Conservation (phyloP, 345 rosid species). For the Moricandia moricandioides region DNA sequence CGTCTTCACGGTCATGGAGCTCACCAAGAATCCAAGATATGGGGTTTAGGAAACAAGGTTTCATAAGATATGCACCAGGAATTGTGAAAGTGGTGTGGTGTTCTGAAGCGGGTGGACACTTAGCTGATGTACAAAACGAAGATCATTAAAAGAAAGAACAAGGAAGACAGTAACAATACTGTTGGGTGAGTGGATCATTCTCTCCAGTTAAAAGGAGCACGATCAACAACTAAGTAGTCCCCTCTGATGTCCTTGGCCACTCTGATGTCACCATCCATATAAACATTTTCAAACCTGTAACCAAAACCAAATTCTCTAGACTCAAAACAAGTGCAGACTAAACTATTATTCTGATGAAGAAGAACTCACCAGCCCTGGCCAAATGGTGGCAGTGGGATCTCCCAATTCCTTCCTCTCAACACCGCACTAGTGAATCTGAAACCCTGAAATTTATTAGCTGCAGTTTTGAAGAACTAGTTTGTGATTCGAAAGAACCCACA, state of each 20-base stretch:
- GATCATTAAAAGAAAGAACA: no score
- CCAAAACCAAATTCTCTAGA: neutral
- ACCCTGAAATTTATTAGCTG: neutral
- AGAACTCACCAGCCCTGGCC: slow-evolving; percentile 86
- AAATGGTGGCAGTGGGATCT: slow-evolving; percentile 83
- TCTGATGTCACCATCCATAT: slow-evolving; percentile 66
- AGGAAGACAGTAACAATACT: no score
- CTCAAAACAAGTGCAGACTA: neutral
- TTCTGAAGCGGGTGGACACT: slow-evolving; percentile 28
- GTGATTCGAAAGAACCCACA: slow-evolving; percentile 17
- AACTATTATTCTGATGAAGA: neutral
- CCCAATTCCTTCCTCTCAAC: slow-evolving; percentile 67
- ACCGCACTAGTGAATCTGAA: slow-evolving; percentile 77
- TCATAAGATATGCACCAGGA: slow-evolving; percentile 83
- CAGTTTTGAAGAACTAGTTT: neutral
- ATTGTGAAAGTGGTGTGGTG: slow-evolving; percentile 85
- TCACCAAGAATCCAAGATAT: no score
- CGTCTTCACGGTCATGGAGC: slow-evolving; percentile 62
- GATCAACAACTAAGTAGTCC: slow-evolving; percentile 68
- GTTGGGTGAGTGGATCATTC: no score
- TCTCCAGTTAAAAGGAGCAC: slow-evolving; percentile 57
- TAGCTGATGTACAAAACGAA: neutral
- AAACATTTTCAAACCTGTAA: slow-evolving; percentile 51
- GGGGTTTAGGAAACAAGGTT: no score
- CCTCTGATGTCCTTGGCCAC: slow-evolving; percentile 77